phyloP scores from a whole-genome alignment of 768 basidiomycete genomes.

The Sistotremastrum niveocremeum region DNA sequence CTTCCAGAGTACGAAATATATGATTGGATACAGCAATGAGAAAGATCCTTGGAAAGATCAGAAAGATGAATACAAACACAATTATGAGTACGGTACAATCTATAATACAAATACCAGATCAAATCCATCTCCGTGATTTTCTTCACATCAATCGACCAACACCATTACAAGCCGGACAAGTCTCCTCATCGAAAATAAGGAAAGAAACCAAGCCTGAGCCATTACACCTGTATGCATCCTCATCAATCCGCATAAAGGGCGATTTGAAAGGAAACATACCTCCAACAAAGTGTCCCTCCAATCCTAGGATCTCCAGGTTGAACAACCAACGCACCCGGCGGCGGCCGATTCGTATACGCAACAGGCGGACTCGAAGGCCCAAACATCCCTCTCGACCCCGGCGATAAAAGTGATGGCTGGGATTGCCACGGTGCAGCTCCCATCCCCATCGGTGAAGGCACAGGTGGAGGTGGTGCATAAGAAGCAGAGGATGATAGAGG shows the following conservation, averaged over 20 bases:
- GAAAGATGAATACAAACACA: too few relatives aligned
- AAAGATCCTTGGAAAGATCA: too few relatives aligned
- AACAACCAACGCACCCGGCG: constrained; percentile 34
- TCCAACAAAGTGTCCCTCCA: constrained; percentile 52
- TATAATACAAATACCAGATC: too few relatives aligned
- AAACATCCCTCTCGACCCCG: not conserved
- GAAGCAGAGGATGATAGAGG: not conserved
- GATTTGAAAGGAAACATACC: too few relatives aligned
- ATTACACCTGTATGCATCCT: constrained; percentile 26
- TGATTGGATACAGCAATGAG: too few relatives aligned
- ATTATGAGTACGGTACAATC: too few relatives aligned
- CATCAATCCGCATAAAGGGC: too few relatives aligned
- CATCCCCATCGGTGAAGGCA: constrained; percentile 4
- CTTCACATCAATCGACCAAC: constrained; percentile 35
- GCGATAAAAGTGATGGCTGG: constrained; percentile 8
- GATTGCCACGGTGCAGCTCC: constrained; percentile 8
- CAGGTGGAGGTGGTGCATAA: not conserved
- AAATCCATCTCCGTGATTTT: not conserved
- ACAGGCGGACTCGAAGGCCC: not conserved
- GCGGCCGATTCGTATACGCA: constrained; percentile 11
- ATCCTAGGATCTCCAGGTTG: constrained; percentile 55
- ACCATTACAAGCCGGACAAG: constrained; percentile 49
- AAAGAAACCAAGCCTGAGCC: constrained; percentile 41
- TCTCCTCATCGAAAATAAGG: constrained; percentile 38
- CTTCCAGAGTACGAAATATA: too few relatives aligned